Evolutionary conservation across 192 early-diverging fungal species (phyloP).

Genomic region (Haplosporangium gracile): DNA sequence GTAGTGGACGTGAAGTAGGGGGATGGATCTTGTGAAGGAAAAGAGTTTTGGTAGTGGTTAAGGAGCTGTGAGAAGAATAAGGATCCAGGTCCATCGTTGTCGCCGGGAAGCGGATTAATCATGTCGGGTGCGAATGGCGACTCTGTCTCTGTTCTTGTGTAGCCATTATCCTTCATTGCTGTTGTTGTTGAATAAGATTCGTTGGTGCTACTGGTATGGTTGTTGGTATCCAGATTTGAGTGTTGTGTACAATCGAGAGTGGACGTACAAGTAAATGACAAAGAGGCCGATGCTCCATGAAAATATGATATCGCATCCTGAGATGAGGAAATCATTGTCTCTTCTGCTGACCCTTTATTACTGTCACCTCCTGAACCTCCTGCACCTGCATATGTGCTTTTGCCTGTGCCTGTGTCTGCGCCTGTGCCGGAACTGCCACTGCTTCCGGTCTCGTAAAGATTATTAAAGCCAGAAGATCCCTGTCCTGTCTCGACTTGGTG

Average conservation of each 20-base stretch:
- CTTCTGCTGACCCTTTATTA: not conserved
- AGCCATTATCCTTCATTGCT: not conserved
- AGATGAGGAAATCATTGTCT: not conserved
- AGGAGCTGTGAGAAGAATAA: slow-evolving; percentile 28
- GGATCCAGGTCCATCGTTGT: slow-evolving; percentile 17
- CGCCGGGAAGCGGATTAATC: not conserved
- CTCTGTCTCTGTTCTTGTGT: not conserved
- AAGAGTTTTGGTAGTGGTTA: slow-evolving; percentile 13
- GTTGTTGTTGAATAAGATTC: not conserved
- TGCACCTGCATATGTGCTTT: not conserved
- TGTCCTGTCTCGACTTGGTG: slow-evolving; percentile 8
- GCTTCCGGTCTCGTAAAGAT: not conserved
- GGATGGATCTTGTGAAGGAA: not conserved
- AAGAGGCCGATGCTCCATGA: not conserved
- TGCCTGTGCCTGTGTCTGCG: too few species aligned
- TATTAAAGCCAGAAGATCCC: not conserved
- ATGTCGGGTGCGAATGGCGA: not conserved
- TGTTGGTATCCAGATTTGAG: not conserved
- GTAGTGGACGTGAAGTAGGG: not conserved
- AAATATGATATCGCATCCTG: not conserved
- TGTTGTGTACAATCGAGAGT: not conserved
- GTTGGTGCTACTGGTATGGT: not conserved
- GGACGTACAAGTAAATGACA: not conserved
- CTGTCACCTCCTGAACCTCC: not conserved
- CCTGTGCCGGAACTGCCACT: not conserved